Conservation (phyloP, 352 stramenopile genomes). For the Globisporangium polare region DNA sequence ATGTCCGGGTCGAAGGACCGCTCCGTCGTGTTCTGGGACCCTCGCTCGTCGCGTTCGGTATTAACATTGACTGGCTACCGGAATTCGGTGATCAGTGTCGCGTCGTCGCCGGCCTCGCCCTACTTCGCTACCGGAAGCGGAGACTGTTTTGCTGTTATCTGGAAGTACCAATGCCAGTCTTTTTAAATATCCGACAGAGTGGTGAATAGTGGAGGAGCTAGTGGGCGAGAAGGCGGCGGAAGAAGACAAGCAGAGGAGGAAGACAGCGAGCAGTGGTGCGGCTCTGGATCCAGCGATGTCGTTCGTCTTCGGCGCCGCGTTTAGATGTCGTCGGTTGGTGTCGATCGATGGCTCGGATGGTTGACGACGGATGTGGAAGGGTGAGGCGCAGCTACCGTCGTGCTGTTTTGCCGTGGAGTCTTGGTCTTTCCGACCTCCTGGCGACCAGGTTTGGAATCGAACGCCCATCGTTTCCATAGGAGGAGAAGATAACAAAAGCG, state of each 20-base stretch:
- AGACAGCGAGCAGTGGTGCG: background rate
- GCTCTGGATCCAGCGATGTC: background rate
- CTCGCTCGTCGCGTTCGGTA: conserved; percentile 74
- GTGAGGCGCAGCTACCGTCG: background rate
- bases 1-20: conserved; percentile 87
- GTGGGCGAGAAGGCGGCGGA: background rate
- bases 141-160: conserved; percentile 83
- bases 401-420: background rate
- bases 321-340: background rate
- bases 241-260: background rate
- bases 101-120: conserved; percentile 73
- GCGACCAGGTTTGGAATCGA: background rate
- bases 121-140: conserved; percentile 85
- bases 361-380: background rate
- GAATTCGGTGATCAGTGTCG: conserved; percentile 87
- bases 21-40: conserved; percentile 86
- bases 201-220: conserved; percentile 13
- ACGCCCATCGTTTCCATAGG: conserved; percentile 4
- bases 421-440: background rate
- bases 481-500: conserved; percentile 9
- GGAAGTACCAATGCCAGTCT: conserved; percentile 86
- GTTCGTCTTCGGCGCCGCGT: background rate
- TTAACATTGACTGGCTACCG: conserved; percentile 79
- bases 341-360: conserved; percentile 2
- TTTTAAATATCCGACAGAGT: conserved; percentile 71